Conservation (phyloP, 2,329 filamentous ascomycete species). For the Ophiostoma sp. region DNA sequence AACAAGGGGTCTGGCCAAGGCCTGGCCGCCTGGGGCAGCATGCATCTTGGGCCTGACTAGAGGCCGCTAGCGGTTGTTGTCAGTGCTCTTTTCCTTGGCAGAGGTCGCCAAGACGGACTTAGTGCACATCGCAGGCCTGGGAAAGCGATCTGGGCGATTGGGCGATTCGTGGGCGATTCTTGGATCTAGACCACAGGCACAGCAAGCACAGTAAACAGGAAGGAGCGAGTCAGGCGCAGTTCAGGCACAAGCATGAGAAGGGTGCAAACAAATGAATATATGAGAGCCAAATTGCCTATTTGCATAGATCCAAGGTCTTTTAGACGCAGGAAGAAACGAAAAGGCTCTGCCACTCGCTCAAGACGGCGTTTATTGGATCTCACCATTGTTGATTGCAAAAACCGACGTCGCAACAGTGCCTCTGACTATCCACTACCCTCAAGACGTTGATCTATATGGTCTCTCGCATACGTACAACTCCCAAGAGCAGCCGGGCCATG, state of each 20-base stretch:
- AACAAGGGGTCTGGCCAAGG: not conserved
- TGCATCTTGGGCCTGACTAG: slow-evolving; percentile 4
- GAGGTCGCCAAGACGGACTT: slow-evolving; percentile 17
- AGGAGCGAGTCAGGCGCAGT: slow-evolving; percentile 6
- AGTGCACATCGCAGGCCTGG: not conserved
- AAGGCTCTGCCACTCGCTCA: not conserved
- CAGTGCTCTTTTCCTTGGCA: slow-evolving; percentile 1
- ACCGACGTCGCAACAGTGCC: not conserved
- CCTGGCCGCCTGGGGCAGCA: not conserved
- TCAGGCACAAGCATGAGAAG: not conserved
- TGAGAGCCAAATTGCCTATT: not conserved
- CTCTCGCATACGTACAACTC: not conserved
- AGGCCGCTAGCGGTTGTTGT: not conserved
- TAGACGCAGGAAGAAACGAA: not conserved
- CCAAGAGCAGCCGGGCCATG: not conserved
- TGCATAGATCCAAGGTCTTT: not conserved
- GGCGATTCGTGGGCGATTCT: too few species aligned
- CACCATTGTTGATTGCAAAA: not conserved
- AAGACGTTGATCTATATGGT: not conserved
- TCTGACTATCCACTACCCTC: too few species aligned
- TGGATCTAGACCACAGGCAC: not conserved
- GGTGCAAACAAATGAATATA: not conserved
- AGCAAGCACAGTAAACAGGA: not conserved
- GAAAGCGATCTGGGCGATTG: not conserved
- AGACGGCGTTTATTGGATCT: not conserved